Conservation (phyloP, 805 yeast genomes). For the Myxozyma monticola region DNA sequence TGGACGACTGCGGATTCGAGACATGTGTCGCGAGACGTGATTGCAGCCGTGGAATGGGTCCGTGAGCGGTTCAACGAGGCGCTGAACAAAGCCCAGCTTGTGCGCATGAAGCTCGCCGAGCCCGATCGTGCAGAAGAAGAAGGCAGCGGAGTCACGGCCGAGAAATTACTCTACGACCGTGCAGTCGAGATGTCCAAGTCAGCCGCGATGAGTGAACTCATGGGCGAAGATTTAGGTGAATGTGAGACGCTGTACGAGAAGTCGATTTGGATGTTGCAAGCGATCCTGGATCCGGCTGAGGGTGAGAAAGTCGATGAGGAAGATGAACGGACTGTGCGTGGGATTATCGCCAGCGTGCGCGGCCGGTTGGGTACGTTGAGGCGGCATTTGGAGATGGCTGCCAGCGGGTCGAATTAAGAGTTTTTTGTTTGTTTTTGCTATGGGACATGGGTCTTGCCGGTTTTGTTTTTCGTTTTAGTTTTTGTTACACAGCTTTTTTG, state of each 20-base stretch:
- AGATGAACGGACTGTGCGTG: conserved; percentile 63
- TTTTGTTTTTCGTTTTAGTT: too few species aligned
- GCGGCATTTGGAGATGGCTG: too few species aligned
- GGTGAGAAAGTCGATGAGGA: conserved; percentile 66
- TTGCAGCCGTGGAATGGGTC: conserved; percentile 80
- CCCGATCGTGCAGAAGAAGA: conserved; percentile 4
- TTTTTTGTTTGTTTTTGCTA: too few species aligned
- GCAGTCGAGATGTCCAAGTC: conserved; percentile 90
- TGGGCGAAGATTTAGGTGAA: conserved; percentile 66
- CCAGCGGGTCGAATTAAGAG: too few species aligned
- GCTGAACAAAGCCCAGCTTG: conserved; percentile 81
- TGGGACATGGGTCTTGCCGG: too few species aligned
- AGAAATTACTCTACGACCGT: conserved; percentile 72
- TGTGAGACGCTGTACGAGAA: conserved; percentile 90
- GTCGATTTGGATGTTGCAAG: conserved; percentile 93
- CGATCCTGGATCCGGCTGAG: conserved; percentile 53
- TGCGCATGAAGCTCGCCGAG: conserved; percentile 43
- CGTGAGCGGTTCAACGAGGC: conserved; percentile 86
- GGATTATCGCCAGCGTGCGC: too few species aligned
- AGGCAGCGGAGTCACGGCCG: conserved; percentile 52
- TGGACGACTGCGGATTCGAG: conserved; percentile 58
- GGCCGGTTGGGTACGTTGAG: too few species aligned
- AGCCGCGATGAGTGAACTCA: conserved; percentile 86
- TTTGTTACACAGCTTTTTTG: too few species aligned
- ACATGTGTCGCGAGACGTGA: conserved; percentile 38